Conservation (phyloP, 805 yeast species). For the Kazachstania psychrophila region DNA sequence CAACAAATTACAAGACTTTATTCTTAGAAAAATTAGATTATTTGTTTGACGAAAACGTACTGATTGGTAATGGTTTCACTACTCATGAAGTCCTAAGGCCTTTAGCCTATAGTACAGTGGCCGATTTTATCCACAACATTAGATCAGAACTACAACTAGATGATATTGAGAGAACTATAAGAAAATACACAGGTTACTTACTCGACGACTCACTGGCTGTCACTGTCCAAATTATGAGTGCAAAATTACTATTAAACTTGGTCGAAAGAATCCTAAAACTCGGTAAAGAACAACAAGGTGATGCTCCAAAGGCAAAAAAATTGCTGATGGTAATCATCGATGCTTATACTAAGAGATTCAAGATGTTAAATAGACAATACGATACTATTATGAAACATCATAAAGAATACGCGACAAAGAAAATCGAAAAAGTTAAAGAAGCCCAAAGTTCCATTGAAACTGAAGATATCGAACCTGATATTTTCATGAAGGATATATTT, state of each 20-base stretch:
- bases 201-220: constrained; percentile 75
- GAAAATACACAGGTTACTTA: constrained; percentile 67
- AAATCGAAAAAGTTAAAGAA: constrained; percentile 36
- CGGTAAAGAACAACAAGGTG: constrained; percentile 51
- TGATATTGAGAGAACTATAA: constrained; percentile 82
- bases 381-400: constrained; percentile 57
- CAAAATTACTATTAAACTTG: constrained; percentile 75
- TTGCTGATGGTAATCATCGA: constrained; percentile 78
- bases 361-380: constrained; percentile 63
- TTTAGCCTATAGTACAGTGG: constrained; percentile 87
- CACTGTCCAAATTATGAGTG: constrained; percentile 94
- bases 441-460: constrained; percentile 29
- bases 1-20: constrained; percentile 74
- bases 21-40: constrained; percentile 81
- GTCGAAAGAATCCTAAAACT: constrained; percentile 81
- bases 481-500: constrained; percentile 27
- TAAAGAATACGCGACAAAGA: constrained; percentile 39
- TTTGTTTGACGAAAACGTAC: constrained; percentile 74
- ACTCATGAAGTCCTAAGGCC: constrained; percentile 86
- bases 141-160: constrained; percentile 71
- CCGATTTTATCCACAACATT: constrained; percentile 90
- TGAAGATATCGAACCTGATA: constrained; percentile 33
- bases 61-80: constrained; percentile 89
- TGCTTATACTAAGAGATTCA: constrained; percentile 77
- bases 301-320: constrained; percentile 55